Conservation (phyloP, 2,329 filamentous ascomycete species). For the Neonectria neomacrospora region DNA sequence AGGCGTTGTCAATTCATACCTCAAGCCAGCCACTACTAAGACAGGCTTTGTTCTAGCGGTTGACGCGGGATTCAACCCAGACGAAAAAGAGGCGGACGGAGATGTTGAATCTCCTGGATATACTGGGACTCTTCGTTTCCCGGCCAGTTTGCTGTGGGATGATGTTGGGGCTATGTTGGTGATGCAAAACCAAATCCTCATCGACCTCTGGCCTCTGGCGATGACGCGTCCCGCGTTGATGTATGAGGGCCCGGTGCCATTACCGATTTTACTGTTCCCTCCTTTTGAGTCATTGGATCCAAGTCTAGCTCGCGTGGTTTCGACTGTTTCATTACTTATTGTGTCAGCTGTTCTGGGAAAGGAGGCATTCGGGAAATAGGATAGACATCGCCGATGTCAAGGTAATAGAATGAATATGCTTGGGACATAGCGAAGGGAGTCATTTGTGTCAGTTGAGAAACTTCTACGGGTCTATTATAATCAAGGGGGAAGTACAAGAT, state of each 20-base stretch:
- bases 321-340: not conserved
- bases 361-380: not conserved
- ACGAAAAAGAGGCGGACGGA: rapidly evolving
- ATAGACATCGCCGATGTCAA: not conserved
- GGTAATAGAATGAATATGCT: not conserved
- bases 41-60: not conserved
- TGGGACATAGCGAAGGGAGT: not conserved
- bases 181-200: not conserved
- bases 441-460: not conserved
- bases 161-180: not conserved
- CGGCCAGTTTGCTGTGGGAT: not conserved
- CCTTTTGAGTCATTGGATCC: not conserved
- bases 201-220: not conserved
- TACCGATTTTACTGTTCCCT: not conserved
- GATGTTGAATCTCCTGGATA: not conserved
- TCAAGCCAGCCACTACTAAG: not conserved
- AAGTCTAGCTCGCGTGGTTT: not conserved
- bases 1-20: not conserved
- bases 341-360: not conserved
- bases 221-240: not conserved
- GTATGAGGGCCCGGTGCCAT: not conserved
- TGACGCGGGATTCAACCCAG: not conserved
- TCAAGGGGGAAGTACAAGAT: not conserved
- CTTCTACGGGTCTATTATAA: not conserved
- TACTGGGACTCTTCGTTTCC: not conserved